A percentile compares a stretch with the other conserved stretches of the same genome.
phyloP scores from a whole-genome alignment of 176 grass and related monocot genomes.

The Panicum miliaceum region DNA sequence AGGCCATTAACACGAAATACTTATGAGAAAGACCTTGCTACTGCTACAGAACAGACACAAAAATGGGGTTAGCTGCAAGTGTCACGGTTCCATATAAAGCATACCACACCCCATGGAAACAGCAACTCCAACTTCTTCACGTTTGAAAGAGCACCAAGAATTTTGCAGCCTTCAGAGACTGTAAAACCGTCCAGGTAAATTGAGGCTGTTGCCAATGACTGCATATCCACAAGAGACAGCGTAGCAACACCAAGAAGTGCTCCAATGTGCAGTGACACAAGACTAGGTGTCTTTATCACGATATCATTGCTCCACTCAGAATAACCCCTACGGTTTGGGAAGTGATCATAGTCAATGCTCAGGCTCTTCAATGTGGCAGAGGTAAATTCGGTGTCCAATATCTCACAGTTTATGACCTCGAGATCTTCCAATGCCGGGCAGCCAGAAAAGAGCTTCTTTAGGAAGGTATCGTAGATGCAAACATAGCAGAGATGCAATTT shows the following conservation, averaged over 20 bases:
- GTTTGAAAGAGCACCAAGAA: slow-evolving; percentile 1
- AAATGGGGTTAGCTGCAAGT: neutral
- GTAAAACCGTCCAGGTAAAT: neutral
- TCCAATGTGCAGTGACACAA: neutral
- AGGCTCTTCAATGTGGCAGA: neutral
- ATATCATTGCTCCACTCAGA: too few relatives aligned
- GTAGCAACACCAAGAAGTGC: neutral
- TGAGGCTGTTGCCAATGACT: neutral
- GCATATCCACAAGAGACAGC: neutral
- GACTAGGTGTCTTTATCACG: neutral
- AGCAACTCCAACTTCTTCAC: slow-evolving; percentile 3
- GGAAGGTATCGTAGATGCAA: neutral
- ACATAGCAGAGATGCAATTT: neutral
- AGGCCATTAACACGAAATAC: neutral
- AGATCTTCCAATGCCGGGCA: slow-evolving; percentile 10
- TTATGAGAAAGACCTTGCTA: neutral
- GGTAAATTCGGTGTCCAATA: neutral
- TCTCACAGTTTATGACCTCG: neutral
- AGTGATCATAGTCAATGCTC: neutral
- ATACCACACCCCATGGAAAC: neutral
- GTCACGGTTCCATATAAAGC: neutral
- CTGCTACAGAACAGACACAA: neutral
- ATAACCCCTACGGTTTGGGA: neutral
- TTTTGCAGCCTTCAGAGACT: neutral
- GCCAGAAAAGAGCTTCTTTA: slow-evolving; percentile 12